These are phyloP conservation scores for Cutaneotrichosporon curvatum DNA, from an alignment of 1,284 basidiomycete species.

Conservation along the genomic window DNA sequence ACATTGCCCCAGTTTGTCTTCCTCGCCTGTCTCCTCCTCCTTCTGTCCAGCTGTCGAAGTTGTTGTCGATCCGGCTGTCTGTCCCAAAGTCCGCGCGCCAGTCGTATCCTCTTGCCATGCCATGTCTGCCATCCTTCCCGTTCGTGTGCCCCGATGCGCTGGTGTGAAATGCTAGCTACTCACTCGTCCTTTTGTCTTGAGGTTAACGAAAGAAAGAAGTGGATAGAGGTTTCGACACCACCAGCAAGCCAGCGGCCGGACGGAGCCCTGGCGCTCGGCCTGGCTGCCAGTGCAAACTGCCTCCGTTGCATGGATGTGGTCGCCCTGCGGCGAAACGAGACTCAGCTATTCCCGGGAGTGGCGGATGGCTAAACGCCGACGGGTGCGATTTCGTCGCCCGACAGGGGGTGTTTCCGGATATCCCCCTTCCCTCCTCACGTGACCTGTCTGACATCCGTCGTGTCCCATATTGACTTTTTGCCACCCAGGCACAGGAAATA, in stretches of 20 bases:
- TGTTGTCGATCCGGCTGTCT: neutral
- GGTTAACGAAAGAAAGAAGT: slow-evolving; percentile 7
- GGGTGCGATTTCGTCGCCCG: neutral
- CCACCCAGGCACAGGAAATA: neutral
- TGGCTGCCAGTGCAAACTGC: neutral
- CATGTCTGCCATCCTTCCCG: neutral
- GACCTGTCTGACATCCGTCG: too few species aligned
- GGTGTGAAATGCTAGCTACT: too few species aligned
- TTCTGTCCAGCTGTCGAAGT: neutral
- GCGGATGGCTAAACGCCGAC: neutral
- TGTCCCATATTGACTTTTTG: neutral
- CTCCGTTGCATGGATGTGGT: too few species aligned
- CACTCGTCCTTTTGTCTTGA: slow-evolving; percentile 21
- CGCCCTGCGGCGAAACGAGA: neutral
- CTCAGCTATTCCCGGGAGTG: neutral
- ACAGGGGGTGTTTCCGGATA: too few species aligned
- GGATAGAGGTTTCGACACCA: neutral
- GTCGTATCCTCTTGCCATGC: neutral
- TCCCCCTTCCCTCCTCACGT: too few species aligned
- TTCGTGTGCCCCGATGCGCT: slow-evolving; percentile 1
- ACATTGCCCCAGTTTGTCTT: slow-evolving; percentile 44
- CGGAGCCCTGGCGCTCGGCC: neutral
- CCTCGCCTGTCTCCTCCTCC: slow-evolving; percentile 5
- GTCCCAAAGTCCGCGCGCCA: too few species aligned
- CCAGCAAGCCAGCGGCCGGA: neutral